Percentiles rank a stretch among this genome's conserved stretches.
These are phyloP conservation scores for Funneliformis caledonium DNA, from an alignment of 371 early-diverging fungal species.

Conservation along the genomic window DNA sequence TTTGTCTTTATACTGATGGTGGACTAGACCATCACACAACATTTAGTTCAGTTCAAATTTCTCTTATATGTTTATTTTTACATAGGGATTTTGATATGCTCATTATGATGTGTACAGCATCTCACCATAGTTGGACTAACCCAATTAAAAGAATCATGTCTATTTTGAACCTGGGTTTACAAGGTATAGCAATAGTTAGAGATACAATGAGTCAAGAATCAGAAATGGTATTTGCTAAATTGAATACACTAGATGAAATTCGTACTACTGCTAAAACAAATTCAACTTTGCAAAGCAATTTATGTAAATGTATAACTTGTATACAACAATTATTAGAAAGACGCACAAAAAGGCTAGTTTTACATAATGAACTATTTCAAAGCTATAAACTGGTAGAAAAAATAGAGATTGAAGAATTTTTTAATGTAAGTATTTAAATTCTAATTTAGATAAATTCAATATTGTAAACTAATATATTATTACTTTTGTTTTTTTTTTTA, in stretches of 20 bases:
- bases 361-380: background rate
- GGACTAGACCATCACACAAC: background rate
- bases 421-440: background rate
- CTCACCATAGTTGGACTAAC: constrained; percentile 7
- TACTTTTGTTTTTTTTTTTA: background rate
- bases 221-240: background rate
- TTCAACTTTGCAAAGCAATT: background rate
- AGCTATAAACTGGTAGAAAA: background rate
- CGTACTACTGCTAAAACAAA: background rate
- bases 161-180: background rate
- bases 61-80: background rate
- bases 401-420: background rate
- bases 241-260: background rate
- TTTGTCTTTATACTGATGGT: constrained; percentile 1
- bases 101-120: background rate
- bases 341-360: background rate
- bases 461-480: no score
- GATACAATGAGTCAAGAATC: background rate
- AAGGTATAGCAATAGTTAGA: background rate
- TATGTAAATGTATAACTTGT: background rate
- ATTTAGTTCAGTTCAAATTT: constrained; percentile 15
- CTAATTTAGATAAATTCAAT: no score
- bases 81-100: background rate
- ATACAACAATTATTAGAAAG: background rate
- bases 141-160: background rate